phyloP scores from a whole-genome alignment of 148 eudicot species.

The Fagopyrum tataricum region DNA sequence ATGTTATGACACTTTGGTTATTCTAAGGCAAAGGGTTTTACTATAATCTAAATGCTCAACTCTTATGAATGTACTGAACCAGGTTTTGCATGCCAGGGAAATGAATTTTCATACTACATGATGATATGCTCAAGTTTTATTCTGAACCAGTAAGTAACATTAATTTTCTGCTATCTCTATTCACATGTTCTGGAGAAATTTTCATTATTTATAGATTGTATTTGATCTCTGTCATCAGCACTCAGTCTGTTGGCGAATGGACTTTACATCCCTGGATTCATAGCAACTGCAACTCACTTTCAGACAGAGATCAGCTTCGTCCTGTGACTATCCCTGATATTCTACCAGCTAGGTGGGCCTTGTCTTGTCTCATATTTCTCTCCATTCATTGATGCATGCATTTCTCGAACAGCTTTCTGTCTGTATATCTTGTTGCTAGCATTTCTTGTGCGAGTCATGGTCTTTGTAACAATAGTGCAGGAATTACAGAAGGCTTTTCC shows the following conservation, averaged over 20 bases:
- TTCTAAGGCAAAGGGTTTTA: constrained; percentile 11
- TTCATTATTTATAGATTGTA: neutral
- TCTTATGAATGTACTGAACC: constrained; percentile 15
- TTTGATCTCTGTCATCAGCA: constrained; percentile 29
- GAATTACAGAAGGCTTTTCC: constrained; percentile 97
- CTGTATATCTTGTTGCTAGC: neutral
- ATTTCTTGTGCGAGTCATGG: constrained; percentile 8
- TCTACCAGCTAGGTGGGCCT: constrained; percentile 80
- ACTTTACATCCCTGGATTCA: constrained; percentile 96
- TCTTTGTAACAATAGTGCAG: constrained; percentile 72
- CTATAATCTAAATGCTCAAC: constrained; percentile 16
- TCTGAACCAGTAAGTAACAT: constrained; percentile 69
- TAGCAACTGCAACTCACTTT: constrained; percentile 85
- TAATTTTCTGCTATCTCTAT: neutral
- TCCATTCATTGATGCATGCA: neutral
- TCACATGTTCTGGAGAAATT: neutral
- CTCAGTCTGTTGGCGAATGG: constrained; percentile 72
- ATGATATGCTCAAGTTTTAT: constrained; percentile 98
- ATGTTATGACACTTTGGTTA: constrained; percentile 17
- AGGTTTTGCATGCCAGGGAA: constrained; percentile 94
- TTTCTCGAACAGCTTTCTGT: neutral
- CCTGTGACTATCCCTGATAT: constrained; percentile 81
- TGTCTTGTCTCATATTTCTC: neutral
- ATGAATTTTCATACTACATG: constrained; percentile 98
- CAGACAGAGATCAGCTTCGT: constrained; percentile 92